Evolutionary conservation across 2,329 filamentous ascomycete species (phyloP), one percentile per base, ranked within the genome.

Genomic region (Ceratocystis papillata): DNA sequence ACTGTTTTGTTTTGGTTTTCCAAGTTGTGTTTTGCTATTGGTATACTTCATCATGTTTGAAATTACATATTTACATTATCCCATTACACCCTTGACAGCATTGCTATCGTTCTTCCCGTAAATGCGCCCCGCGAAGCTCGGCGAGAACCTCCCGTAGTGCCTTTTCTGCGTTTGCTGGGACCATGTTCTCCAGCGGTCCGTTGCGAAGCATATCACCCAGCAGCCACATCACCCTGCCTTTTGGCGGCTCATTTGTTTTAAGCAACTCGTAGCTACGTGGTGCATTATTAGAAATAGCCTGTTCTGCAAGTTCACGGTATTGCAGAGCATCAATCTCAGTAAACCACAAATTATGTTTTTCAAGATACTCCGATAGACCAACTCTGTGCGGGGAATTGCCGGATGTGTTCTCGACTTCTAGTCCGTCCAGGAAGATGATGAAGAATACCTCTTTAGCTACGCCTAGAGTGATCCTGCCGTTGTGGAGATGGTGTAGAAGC

Each of bases 161-260:
- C 15, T 70, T 73, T 73, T 83, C 79, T 0, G 81, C 82, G 33
- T 74, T 78, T 28, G 73, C 73, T 1, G 83, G 82, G 64, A 83
- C 79, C 67, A 84, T 83, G 33, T 80, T 75, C 71, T 83, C 81
- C 57, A 82, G 78, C 2, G 78, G 77, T 0, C 82, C 83, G 1
- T 78, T 70, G 3, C 77, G 76, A 75, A 85, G 80, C 79, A 85
- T 81, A 73, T 79, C 82, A 22, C 83, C 83, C 4, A 85, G 79
- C 1, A 85, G 74, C 69, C 79, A 84, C 81, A 84, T 84, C 59
- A 85, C 77, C 73, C 84, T 85, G 0, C 83, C 82, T 67, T 81
- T 77, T 0, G 82, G 82, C 0, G 81, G 74, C 67, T 77, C 76
- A 0, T 79, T 76, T 69, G 84, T 79, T 0, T 76, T 78, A 28